Percentiles rank a stretch among this genome's conserved stretches.
phyloP scores from a whole-genome alignment of 2,329 filamentous ascomycete species.

The Delphinella strobiligena region DNA sequence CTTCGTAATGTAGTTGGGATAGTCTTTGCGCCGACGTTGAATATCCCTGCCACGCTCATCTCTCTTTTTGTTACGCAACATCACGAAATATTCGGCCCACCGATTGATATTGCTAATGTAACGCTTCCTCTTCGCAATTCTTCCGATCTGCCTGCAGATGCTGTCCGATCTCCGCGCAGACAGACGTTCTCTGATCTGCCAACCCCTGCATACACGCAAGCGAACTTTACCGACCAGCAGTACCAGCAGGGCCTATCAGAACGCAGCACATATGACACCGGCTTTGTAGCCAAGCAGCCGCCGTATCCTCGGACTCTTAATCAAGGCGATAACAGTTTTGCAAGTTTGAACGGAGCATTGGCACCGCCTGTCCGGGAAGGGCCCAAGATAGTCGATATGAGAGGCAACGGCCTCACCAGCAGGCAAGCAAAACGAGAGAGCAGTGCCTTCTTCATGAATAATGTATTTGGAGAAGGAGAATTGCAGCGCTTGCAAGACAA shows the following conservation, averaged over 20 bases:
- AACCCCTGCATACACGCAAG: constrained; percentile 31
- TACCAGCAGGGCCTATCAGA: neutral
- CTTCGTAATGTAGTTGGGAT: constrained; percentile 57
- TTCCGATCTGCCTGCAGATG: constrained; percentile 33
- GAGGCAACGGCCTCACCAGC: neutral
- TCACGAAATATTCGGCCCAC: constrained; percentile 66
- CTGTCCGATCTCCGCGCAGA: constrained; percentile 50
- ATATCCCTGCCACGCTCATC: constrained; percentile 90
- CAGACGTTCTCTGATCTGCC: constrained; percentile 58
- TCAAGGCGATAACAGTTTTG: constrained; percentile 20
- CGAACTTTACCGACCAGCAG: neutral
- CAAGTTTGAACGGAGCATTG: constrained; percentile 22
- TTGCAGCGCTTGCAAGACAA: neutral
- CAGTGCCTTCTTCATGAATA: constrained; percentile 5
- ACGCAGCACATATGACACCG: constrained; percentile 12
- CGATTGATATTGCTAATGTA: constrained; percentile 40
- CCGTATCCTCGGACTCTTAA: constrained; percentile 4
- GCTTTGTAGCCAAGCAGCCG: constrained; percentile 21
- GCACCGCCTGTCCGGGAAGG: neutral
- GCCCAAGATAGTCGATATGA: neutral
- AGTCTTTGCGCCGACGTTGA: constrained; percentile 92
- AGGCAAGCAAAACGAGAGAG: constrained; percentile 9
- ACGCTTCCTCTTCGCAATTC: constrained; percentile 24
- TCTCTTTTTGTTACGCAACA: constrained; percentile 89
- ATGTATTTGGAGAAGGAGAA: neutral